Base-by-base conservation (phyloP, 2,329 filamentous ascomycete genomes). In the Talaromyces sp. region DNA sequence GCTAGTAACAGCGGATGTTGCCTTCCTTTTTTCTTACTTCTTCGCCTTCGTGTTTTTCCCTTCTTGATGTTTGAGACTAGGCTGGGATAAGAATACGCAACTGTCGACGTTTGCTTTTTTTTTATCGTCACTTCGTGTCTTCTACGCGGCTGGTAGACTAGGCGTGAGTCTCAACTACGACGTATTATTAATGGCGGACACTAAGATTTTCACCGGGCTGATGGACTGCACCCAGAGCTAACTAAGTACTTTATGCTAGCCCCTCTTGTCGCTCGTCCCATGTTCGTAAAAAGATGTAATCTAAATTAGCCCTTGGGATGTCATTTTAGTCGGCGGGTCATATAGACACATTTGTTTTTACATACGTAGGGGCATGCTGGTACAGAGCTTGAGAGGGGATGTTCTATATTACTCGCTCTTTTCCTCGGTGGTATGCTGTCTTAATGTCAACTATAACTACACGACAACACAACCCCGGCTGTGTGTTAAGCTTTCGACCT, bases 321-420 rank as follows among this genome's bases (percentile, higher is more conserved):
- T 56, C 52, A 56, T 56, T 37, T 39, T 37, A 56, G 52, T 37
- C 52, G 52, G 52, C 33, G 52, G 52, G 52, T 56, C 52, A 56
- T 37, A 33, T 52, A 52, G 49, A 56, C 52, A 56, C 31, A 22
- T 56, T 54, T 56, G 52, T 37, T 56, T 56, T 37, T 39, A 24
- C 52, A 56, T 37, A 22, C 52, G 19, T 22, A 22, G 33, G 33
- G 31, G 13, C n/a, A 22, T 52, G 27, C 45, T 49, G 45, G 45
- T 24, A 49, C 4, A 37, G 35, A 31, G 49, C 47, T 16, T 27
- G 47, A 27, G 47, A 52, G 24, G 49, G 24, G 24, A 33, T 11
- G 24, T 33, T 56, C 52, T 56, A 37, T 56, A 56, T 54, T 37
- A 56, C 52, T 56, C 52, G 33, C 52, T 33, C 52, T 56, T 37